phyloP scores from a whole-genome alignment of 176 grass and related monocot genomes.

The Musa beccarii region DNA sequence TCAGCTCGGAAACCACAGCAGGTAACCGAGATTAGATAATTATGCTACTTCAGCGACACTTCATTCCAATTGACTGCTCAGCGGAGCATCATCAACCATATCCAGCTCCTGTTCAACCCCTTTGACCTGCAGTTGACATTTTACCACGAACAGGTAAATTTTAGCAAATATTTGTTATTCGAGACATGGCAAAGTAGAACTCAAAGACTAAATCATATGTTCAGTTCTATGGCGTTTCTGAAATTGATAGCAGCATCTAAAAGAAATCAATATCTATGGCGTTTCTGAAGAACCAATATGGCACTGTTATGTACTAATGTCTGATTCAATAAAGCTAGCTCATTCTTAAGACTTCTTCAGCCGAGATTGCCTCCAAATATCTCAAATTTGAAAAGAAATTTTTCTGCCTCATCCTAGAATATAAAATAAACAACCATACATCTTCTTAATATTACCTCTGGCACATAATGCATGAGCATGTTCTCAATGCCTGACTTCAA shows the following conservation, averaged over 20 bases:
- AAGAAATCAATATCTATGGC: not conserved
- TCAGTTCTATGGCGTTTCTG: too few relatives aligned
- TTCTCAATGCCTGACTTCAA: conserved; percentile 98
- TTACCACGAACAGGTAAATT: not conserved
- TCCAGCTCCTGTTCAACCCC: conserved; percentile 87
- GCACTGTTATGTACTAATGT: not conserved
- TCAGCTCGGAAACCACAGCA: not conserved
- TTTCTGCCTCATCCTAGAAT: too few relatives aligned
- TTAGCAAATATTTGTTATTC: not conserved
- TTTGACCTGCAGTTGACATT: conserved; percentile 54
- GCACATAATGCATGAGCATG: conserved; percentile 99
- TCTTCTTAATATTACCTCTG: conserved; percentile 44
- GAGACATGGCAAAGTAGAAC: not conserved
- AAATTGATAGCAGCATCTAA: not conserved
- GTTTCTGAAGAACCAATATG: not conserved
- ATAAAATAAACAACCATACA: not conserved
- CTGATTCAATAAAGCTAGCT: not conserved
- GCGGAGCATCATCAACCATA: conserved; percentile 48
- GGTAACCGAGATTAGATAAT: not conserved
- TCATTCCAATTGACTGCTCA: conserved; percentile 58
- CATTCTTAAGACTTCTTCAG: not conserved
- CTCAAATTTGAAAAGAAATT: not conserved
- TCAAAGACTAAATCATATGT: not conserved
- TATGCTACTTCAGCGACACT: not conserved
- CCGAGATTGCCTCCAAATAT: not conserved